Evolutionary conservation across 345 rosid genomes (phyloP), one percentile per base, ranked within the genome.

Genomic region (Moricandia arvensis): DNA sequence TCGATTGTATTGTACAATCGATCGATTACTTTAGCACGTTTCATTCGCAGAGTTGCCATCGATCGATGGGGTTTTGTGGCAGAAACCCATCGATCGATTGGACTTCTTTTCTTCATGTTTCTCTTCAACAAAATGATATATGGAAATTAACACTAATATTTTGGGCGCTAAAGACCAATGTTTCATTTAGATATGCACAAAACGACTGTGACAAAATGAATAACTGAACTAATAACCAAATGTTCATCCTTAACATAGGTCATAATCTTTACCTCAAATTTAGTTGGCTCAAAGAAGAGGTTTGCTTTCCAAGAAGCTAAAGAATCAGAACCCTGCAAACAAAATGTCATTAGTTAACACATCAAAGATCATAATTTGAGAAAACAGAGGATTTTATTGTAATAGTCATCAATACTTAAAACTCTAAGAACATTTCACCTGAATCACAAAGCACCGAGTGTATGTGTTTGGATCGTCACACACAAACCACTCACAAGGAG

Each of bases 261-360:
- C 54, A 43, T 17, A 16, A 63, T 68, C 31, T 79, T 71, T 74
- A 86, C 98, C 92, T 91, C 98, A 69, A 94, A 94, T 64, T 83
- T 84, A 58, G 90, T 75, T 8, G 98, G 98, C 72, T 94, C 96
- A 16, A 94, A 91, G 71, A 94, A 85, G 73, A 94, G 93, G 68
- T 94, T 94, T 58, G 96, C 96, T 73, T 87, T 90, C 98, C 96
- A 90, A 12, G 98, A 91, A 15, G 93, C 95, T 43, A 88, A 68
- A 21, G 97, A 94, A 68, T 94, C 98, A 2, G 98, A 91, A 54
- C 97, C 98, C 97, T 91, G 77, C 67, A 74, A 18, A 4, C 24
- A n/a, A 5, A 49, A 30, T 17, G 27, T 3, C 58, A 53, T 53
- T 17, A 53, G 58, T 17, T 16, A 53, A 53, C 27, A 53, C 58